Evolutionary conservation across 2,329 filamentous ascomycete genomes (phyloP), one percentile per base, ranked within the genome.

Genomic region (Piedraia hortae): DNA sequence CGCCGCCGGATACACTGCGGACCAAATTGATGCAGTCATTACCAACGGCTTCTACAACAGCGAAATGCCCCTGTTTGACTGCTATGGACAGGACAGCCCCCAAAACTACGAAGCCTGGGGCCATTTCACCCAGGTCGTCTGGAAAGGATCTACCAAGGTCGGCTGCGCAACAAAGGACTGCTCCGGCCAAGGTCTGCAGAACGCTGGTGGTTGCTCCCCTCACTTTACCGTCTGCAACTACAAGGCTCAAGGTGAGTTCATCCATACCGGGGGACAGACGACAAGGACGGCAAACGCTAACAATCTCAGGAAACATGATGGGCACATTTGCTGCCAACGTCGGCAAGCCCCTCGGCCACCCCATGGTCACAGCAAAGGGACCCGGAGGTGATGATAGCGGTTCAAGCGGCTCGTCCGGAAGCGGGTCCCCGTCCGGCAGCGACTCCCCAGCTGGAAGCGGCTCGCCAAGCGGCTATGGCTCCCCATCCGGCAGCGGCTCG

Each of bases 221-320:
- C 65, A 60, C 48, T 77, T 63, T 54, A 80, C 72, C 14, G 75
- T 88, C 37, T 90, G 77, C 67, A 82, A 90, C 59, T 90, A 90
- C 53, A 52, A 50, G 33, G 57, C 64, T 29, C 50, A 63, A 30
- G 77, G 74, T 73, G 62, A 46, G 62, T 16, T 7, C 10, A 10
- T 12, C 6, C 9, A 14, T 10, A 12, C 10, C 4, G 20, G 1
- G 2, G 46, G 4, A 21, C 9, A 11, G 3, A 3, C 11, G n/a
- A 10, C 10, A 20, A 17, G 27, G 23, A 28, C 21, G 19, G 13
- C 6, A 17, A 17, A 16, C n/a, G n/a, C n/a, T n/a, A n/a, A n/a
- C n/a, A n/a, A n/a, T n/a, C n/a, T 10, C 19, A 56, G 58, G 61
- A 22, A 68, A 69, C 46, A 50, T 54, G 23, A 47, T 34, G 8